Evolutionary conservation across 495 filamentous ascomycete species (phyloP), one percentile per base, ranked within the genome.

Genomic region (Hypoxylon fuscum): DNA sequence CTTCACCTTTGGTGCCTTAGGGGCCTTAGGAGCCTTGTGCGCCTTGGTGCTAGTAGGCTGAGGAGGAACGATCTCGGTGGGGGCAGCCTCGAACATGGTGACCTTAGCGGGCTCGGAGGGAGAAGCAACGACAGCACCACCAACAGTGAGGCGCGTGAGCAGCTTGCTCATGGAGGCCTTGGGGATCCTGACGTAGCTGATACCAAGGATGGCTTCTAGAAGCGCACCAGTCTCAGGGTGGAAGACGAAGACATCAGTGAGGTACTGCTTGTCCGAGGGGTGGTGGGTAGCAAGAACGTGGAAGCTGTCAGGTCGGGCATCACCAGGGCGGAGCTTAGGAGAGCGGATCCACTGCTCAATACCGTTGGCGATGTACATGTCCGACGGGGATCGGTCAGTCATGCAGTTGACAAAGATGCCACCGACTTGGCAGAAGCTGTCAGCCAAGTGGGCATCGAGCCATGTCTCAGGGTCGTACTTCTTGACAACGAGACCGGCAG

Each of bases 321-420:
- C 58, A 2, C 20, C 44, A 35, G 40, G 40, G 17, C 51, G 9
- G 44, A 74, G 68, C 34, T 72, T 68, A 5, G 80, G 80, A 1
- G 77, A 75, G 0, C 81, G 75, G 44, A 82, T 79, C 75, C 70
- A 80, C 42, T 69, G 59, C 60, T 86, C 80, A 37, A 79, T 74
- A 0, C 77, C 75, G 54, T 65, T 78, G 7, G 78, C 73, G 31
- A 86, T 79, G 46, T 72, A 86, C 46, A 85, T 80, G 5, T 84
- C 78, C 0, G 34, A 62, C 0, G 68, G 45, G 0, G 66, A 10
- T 15, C 62, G 41, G 20, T 81, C 73, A 0, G 79, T 82, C 81
- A 85, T 82, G 45, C 74, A 78, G 53, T 83, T 85, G 11, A 83
- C 77, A 66, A 68, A 84, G 20, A 86, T 75, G 0, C 82, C 80